These are phyloP conservation scores for Scleroderma citrinum DNA, from an alignment of 768 basidiomycete genomes.

Conservation along the genomic window DNA sequence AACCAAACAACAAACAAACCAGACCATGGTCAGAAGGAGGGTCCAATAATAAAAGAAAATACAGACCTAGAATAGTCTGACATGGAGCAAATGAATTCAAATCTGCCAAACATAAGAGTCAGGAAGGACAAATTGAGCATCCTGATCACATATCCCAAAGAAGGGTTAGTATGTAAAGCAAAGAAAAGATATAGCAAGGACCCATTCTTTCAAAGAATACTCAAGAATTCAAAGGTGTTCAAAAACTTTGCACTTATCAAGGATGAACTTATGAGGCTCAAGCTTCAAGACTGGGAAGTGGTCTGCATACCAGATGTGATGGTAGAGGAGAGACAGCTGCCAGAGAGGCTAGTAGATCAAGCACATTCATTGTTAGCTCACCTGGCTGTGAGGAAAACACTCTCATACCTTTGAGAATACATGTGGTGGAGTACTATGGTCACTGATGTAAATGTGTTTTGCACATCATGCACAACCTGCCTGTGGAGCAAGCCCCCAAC, in stretches of 20 bases:
- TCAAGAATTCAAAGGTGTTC: too few relatives aligned
- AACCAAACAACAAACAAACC: not conserved
- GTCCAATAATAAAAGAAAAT: too few relatives aligned
- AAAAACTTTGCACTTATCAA: not conserved
- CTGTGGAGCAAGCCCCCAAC: conserved; percentile 4
- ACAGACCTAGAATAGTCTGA: too few relatives aligned
- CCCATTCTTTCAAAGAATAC: not conserved
- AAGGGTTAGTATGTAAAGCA: not conserved
- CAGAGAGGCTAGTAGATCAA: not conserved
- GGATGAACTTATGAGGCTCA: not conserved
- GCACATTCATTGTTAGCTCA: not conserved
- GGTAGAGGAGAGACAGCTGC: not conserved
- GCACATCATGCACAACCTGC: conserved; percentile 11
- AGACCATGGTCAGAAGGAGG: too few relatives aligned
- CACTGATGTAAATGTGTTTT: conserved; percentile 11
- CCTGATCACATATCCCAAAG: not conserved
- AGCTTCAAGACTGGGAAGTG: too few relatives aligned
- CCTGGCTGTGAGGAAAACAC: conserved; percentile 14
- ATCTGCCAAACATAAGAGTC: too few relatives aligned
- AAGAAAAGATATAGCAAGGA: not conserved
- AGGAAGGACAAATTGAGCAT: too few relatives aligned
- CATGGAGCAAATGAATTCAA: too few relatives aligned
- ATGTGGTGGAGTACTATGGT: conserved; percentile 23
- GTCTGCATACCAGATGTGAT: too few relatives aligned
- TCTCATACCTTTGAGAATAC: not conserved